These are phyloP conservation scores for Melampsora larici-populina DNA, from an alignment of 1,284 basidiomycete species.

Conservation along the genomic window DNA sequence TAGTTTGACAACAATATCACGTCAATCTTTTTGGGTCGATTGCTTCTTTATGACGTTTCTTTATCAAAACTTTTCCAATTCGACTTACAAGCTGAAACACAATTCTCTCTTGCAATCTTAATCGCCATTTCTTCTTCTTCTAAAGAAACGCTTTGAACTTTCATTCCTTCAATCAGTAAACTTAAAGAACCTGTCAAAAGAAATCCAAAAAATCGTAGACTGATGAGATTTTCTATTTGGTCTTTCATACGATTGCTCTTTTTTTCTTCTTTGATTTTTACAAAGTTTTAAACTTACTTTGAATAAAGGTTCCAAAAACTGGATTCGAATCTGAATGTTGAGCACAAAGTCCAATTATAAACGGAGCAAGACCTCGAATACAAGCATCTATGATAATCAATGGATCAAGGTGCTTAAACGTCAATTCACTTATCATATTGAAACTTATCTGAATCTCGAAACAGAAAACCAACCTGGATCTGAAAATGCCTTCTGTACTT, in stretches of 20 bases:
- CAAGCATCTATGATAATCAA: constrained; percentile 9
- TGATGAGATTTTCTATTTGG: not conserved
- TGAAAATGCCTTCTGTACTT: not conserved
- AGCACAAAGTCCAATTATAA: constrained; percentile 35
- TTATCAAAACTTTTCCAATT: not conserved
- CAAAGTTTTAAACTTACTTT: not conserved
- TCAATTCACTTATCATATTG: no score
- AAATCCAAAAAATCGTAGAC: not conserved
- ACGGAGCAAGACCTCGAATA: constrained; percentile 25
- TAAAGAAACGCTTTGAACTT: not conserved
- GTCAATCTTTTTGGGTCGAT: not conserved
- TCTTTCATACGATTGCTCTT: no score
- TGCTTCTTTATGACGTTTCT: not conserved
- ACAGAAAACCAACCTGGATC: not conserved
- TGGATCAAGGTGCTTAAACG: no score
- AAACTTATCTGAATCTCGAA: no score
- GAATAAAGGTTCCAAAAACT: constrained; percentile 21
- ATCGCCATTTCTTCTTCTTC: not conserved
- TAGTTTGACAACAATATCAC: not conserved
- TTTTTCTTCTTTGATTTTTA: no score
- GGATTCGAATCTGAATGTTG: constrained; percentile 3
- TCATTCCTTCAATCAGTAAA: constrained; percentile 15
- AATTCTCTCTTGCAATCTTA: constrained; percentile 37
- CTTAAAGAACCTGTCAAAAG: constrained; percentile 7
- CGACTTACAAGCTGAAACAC: constrained; percentile 30